These are phyloP conservation scores for Cajanus cajan DNA, from an alignment of 306 rosid genomes.

Conservation along the genomic window DNA sequence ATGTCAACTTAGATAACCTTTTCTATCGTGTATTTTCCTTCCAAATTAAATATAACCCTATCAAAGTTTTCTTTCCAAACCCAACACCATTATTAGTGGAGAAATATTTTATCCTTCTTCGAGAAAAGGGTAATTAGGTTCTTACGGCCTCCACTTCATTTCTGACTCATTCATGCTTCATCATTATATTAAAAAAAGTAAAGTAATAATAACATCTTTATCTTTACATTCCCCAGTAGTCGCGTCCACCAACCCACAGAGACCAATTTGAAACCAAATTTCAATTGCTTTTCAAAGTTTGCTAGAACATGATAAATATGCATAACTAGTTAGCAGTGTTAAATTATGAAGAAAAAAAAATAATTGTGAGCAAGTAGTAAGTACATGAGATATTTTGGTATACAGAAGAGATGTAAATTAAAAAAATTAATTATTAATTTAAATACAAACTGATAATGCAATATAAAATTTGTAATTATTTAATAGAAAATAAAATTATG, in stretches of 20 bases:
- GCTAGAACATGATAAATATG: background rate
- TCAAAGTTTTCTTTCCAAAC: background rate
- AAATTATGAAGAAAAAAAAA: background rate
- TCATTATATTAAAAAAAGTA: slow-evolving; percentile 1
- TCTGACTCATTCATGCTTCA: slow-evolving; percentile 29
- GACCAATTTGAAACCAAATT: slow-evolving; percentile 3
- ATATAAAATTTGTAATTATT: background rate
- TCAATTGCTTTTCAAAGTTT: background rate
- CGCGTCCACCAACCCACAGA: slow-evolving; percentile 50
- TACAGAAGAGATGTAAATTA: background rate
- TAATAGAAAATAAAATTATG: background rate
- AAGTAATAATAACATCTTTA: background rate
- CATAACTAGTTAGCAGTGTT: background rate
- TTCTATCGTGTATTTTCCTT: background rate
- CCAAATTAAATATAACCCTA: background rate
- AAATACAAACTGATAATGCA: background rate
- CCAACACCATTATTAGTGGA: slow-evolving; percentile 37
- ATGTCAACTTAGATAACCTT: background rate
- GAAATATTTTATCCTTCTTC: slow-evolving; percentile 14
- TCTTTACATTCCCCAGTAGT: slow-evolving; percentile 28
- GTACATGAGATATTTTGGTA: background rate
- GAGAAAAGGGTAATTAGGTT: slow-evolving; percentile 11
- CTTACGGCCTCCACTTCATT: slow-evolving; percentile 22
- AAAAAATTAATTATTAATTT: background rate
- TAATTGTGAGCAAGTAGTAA: background rate